Evolutionary conservation across 179 eudicot species (phyloP).

Genomic region (Sideroxylon spinosum): DNA sequence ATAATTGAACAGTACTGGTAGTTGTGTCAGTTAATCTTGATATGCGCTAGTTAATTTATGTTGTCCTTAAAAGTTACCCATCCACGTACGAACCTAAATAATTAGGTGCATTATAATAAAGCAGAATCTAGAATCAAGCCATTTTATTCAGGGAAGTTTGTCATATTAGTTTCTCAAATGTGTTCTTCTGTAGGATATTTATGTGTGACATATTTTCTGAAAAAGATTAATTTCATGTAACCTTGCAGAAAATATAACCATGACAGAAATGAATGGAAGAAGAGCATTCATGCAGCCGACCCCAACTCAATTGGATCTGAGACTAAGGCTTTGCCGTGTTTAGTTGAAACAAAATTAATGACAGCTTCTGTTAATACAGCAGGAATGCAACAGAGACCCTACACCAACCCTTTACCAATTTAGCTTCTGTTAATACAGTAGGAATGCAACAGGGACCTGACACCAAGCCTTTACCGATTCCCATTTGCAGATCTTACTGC

Average conservation of each 20-base stretch:
- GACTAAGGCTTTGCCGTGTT: no score
- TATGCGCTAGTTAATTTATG: neutral
- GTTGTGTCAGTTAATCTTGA: neutral
- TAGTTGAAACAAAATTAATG: no score
- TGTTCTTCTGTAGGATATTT: no score
- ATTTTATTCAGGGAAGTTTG: neutral
- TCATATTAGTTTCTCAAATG: no score
- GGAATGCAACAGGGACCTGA: conserved; percentile 3
- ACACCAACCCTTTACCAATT: neutral
- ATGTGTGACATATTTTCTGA: no score
- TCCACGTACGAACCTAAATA: neutral
- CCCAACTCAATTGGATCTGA: no score
- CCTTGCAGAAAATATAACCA: no score
- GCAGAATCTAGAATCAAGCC: neutral
- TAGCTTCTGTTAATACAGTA: neutral
- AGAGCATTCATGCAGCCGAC: no score
- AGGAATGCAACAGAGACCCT: neutral
- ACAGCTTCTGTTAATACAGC: neutral
- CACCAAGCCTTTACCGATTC: neutral
- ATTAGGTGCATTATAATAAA: neutral
- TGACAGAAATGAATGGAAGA: no score
- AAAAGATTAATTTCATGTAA: neutral
- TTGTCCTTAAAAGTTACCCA: neutral
- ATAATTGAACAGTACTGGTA: neutral
- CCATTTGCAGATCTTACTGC: neutral